Evolutionary conservation across 2,329 filamentous ascomycete genomes (phyloP).

Genomic region (Alternaria ventricosa): DNA sequence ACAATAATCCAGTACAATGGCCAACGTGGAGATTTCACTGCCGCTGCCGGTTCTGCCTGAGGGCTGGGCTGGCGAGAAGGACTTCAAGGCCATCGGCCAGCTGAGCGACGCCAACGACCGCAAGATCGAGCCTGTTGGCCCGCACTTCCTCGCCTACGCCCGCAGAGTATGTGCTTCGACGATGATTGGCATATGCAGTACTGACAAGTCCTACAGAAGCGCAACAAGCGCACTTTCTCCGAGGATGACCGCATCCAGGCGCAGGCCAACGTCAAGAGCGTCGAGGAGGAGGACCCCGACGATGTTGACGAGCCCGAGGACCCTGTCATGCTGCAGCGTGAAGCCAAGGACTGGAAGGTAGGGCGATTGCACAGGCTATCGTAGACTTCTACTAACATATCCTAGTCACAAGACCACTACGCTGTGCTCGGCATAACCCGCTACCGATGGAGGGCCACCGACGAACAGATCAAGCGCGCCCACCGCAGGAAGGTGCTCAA

Average conservation of each 20-base stretch:
- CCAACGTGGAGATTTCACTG: conserved; percentile 67
- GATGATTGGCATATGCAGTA: neutral
- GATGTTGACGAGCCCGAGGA: conserved; percentile 96
- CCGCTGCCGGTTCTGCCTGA: conserved; percentile 77
- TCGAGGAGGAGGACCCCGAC: conserved; percentile 86
- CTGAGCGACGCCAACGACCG: conserved; percentile 81
- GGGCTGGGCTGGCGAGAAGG: conserved; percentile 86
- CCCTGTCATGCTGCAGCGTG: conserved; percentile 85
- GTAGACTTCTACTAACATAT: conserved; percentile 6
- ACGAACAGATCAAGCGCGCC: conserved; percentile 98
- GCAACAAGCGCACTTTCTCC: conserved; percentile 96
- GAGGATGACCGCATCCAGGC: conserved; percentile 98
- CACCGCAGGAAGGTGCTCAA: conserved; percentile 99
- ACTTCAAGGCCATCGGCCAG: conserved; percentile 83
- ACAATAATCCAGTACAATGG: conserved; percentile 59
- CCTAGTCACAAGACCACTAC: conserved; percentile 90
- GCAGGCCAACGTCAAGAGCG: conserved; percentile 91
- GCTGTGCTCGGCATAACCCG: conserved; percentile 91
- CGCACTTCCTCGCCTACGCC: conserved; percentile 96
- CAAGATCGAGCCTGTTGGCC: conserved; percentile 93
- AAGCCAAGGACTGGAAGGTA: conserved; percentile 99
- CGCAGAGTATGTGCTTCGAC: conserved; percentile 70
- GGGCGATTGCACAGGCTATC: neutral
- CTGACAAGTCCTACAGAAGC: conserved; percentile 58
- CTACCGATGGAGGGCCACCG: conserved; percentile 89